These are phyloP conservation scores for Alternaria triticina DNA, from an alignment of 2,329 filamentous ascomycete genomes.

Conservation along the genomic window DNA sequence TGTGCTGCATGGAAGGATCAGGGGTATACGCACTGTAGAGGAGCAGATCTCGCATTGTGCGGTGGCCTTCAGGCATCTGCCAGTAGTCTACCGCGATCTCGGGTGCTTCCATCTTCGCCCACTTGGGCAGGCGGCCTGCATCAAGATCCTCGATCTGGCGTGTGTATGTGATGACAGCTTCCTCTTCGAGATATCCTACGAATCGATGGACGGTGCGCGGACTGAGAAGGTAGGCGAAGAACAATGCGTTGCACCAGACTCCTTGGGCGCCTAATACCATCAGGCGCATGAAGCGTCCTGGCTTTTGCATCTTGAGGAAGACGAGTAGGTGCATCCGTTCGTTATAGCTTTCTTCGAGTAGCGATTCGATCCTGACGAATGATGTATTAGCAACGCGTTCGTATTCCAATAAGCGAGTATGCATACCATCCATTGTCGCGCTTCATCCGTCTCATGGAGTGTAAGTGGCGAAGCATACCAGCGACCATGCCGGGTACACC, in stretches of 20 bases:
- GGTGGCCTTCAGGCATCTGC: slow-evolving; percentile 85
- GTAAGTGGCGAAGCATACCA: slow-evolving; percentile 89
- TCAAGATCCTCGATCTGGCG: slow-evolving; percentile 88
- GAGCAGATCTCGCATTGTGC: slow-evolving; percentile 84
- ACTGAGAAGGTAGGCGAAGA: slow-evolving; percentile 84
- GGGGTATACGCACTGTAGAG: slow-evolving; percentile 72
- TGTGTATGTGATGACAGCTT: slow-evolving; percentile 95
- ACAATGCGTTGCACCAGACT: slow-evolving; percentile 95
- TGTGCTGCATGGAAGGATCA: background rate
- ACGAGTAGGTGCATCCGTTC: slow-evolving; percentile 92
- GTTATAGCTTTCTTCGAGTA: slow-evolving; percentile 90
- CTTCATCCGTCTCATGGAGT: slow-evolving; percentile 82
- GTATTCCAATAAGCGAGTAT: background rate
- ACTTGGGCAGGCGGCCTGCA: slow-evolving; percentile 79
- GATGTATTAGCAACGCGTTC: slow-evolving; percentile 8
- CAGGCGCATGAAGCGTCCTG: slow-evolving; percentile 86
- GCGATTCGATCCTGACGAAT: slow-evolving; percentile 78
- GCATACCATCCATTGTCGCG: slow-evolving; percentile 84
- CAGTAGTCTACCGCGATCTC: slow-evolving; percentile 92
- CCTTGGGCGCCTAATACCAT: slow-evolving; percentile 70
- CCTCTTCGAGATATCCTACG: slow-evolving; percentile 95
- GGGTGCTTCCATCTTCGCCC: slow-evolving; percentile 79
- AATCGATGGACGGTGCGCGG: slow-evolving; percentile 92
- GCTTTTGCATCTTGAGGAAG: slow-evolving; percentile 89
- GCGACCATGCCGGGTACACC: slow-evolving; percentile 97